Base-by-base conservation (phyloP, 2,329 filamentous ascomycete genomes). In the Ceratocystis ficicola region DNA sequence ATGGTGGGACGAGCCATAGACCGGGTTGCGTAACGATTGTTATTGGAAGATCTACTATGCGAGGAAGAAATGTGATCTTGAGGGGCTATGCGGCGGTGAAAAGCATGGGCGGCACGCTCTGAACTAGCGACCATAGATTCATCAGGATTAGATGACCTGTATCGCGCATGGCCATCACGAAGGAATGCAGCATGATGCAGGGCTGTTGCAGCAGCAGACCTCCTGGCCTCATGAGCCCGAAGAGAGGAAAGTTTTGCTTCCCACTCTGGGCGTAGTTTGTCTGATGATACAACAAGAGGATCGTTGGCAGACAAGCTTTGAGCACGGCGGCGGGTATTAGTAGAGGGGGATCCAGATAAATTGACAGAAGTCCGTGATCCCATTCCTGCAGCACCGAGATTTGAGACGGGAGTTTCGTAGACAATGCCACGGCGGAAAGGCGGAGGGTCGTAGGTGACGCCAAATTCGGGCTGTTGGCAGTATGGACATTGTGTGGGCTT, bases 151-250 rank as follows among this genome's bases (percentile, higher is more conserved):
- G 25, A 12, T 20, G 52, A 7, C 12, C 52, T 30, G 7, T 59
- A 17, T n/a, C 52, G 52, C 5, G 55, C 61, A 25, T n/a, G 22
- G 86, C 86, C 78, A 96, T 90, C 61, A 1, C 62, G 48, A 63
- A 97, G 78, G 73, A 97, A 97, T 0, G 94, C 94, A 4, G 94
- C 94, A 32, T 94, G 95, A 71, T 99, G 94, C 3, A 97, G 77
- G 17, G 94, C 93, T 0, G 94, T 97, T 0, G 94, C 94, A 0
- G 94, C 94, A 0, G 94, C 94, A 28, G 94, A 90, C 69, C 94
- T 82, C 67, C 94, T 83, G 4, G 94, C 85, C 69, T 91, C 87
- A 73, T 96, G 90, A 5, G 90, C 86, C 65, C 91, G 85, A 66
- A 93, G 93, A 70, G 89, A 84, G 12, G 89, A 85, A 63, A 99